A percentile compares a stretch with the other conserved stretches of the same genome.
These are phyloP conservation scores for Fusarium verticillioides DNA, from an alignment of 2,329 filamentous ascomycete genomes.

Conservation along the genomic window DNA sequence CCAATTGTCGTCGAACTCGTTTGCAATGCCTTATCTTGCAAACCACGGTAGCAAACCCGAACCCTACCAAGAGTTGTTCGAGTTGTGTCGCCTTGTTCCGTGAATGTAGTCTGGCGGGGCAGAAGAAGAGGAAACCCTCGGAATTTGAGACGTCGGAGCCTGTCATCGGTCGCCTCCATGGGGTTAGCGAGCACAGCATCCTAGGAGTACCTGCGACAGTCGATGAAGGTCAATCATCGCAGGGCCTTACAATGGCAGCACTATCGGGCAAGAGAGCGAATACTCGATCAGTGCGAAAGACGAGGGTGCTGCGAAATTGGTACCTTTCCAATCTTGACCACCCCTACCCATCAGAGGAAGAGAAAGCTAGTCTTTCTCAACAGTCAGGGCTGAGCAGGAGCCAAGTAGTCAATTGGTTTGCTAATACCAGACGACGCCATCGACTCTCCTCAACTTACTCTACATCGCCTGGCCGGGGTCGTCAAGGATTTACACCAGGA, in stretches of 20 bases:
- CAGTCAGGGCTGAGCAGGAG: constrained; percentile 59
- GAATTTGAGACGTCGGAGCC: constrained; percentile 59
- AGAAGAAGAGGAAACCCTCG: constrained; percentile 56
- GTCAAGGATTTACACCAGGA: constrained; percentile 49
- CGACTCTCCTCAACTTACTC: constrained; percentile 47
- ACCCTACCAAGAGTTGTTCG: constrained; percentile 59
- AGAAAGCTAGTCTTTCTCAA: constrained; percentile 53
- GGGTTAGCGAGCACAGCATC: constrained; percentile 54
- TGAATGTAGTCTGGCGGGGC: constrained; percentile 60
- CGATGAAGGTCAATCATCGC: constrained; percentile 15
- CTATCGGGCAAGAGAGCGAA: constrained; percentile 48
- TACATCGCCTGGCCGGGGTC: constrained; percentile 42
- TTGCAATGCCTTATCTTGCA: constrained; percentile 61
- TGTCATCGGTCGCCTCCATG: constrained; percentile 61
- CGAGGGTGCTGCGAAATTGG: constrained; percentile 58
- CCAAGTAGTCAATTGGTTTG: constrained; percentile 62
- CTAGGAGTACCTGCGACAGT: constrained; percentile 14
- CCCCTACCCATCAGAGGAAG: constrained; percentile 60
- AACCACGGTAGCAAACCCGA: constrained; percentile 59
- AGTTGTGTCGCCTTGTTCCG: constrained; percentile 62
- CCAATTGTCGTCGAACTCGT: constrained; percentile 56
- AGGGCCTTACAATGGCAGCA: constrained; percentile 14
- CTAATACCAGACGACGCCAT: constrained; percentile 61
- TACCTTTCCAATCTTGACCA: constrained; percentile 57
- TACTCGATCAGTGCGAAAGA: constrained; percentile 57